Evolutionary conservation across 1,284 basidiomycete species (phyloP).

Genomic region (Cronartium quercuum): DNA sequence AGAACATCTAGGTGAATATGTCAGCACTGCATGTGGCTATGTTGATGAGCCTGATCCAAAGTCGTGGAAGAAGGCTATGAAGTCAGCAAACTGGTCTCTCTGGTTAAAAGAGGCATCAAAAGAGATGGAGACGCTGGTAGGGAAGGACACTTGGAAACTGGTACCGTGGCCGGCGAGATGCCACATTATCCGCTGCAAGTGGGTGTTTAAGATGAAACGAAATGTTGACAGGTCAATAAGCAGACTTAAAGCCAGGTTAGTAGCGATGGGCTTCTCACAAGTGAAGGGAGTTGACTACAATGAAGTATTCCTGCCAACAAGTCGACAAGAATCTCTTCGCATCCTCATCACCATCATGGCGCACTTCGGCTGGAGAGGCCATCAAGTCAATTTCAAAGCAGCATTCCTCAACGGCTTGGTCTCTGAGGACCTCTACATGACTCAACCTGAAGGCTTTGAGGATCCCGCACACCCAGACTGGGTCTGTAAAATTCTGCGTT

Average conservation of each 20-base stretch:
- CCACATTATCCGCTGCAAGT: conserved; percentile 16
- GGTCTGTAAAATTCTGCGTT: neutral
- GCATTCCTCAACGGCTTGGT: neutral
- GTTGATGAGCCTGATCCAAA: too few relatives aligned
- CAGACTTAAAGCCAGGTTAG: neutral
- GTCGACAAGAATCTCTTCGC: neutral
- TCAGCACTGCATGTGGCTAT: too few relatives aligned
- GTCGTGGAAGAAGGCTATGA: too few relatives aligned
- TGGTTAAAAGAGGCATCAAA: neutral
- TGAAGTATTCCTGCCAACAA: neutral
- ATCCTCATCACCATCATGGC: conserved; percentile 3
- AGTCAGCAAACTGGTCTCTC: too few relatives aligned
- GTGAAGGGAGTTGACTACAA: neutral
- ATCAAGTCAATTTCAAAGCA: conserved; percentile 22
- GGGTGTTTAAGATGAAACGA: conserved; percentile 11
- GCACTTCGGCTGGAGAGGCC: neutral
- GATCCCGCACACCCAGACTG: neutral
- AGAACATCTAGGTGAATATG: too few relatives aligned
- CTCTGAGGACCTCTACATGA: neutral
- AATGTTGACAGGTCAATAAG: neutral
- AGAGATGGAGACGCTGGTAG: neutral
- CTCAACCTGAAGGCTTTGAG: conserved; percentile 2
- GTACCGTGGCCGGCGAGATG: neutral
- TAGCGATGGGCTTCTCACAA: conserved; percentile 1
- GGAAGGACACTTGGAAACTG: neutral